These are phyloP conservation scores for Mortierella sp. DNA, from an alignment of 371 early-diverging fungal species.

Conservation along the genomic window DNA sequence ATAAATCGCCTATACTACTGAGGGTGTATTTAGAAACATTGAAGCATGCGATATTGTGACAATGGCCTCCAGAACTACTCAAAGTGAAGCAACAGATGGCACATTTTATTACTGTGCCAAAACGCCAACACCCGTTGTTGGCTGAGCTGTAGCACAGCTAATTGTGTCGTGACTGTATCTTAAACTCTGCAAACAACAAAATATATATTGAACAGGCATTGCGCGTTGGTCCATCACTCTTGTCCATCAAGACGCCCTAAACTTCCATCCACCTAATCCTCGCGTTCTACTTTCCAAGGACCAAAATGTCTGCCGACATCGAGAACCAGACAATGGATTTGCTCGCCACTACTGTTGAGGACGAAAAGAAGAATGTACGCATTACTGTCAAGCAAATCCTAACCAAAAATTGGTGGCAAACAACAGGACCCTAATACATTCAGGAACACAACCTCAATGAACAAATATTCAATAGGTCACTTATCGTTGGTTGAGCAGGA, in stretches of 20 bases:
- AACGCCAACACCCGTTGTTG: too few relatives aligned
- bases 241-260: not conserved
- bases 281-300: not conserved
- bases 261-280: not conserved
- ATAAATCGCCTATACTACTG: not conserved
- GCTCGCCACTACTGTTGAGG: constrained; percentile 39
- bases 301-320: constrained; percentile 25
- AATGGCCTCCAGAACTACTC: too few relatives aligned
- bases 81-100: too few relatives aligned
- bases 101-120: too few relatives aligned
- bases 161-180: not conserved
- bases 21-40: not conserved
- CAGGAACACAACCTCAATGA: constrained; percentile 3
- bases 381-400: not conserved
- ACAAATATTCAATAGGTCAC: constrained; percentile 38
- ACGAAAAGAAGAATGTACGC: constrained; percentile 46
- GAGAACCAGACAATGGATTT: constrained; percentile 48
- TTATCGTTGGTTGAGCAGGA: constrained; percentile 55
- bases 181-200: not conserved
- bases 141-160: too few relatives aligned
- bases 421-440: not conserved
- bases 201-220: not conserved
- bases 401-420: constrained; percentile 47
- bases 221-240: not conserved
- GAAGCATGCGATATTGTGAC: too few relatives aligned